Percentiles rank a stretch among this genome's conserved stretches.
phyloP scores from a whole-genome alignment of 148 eudicot genomes.

The Beta vulgaris region DNA sequence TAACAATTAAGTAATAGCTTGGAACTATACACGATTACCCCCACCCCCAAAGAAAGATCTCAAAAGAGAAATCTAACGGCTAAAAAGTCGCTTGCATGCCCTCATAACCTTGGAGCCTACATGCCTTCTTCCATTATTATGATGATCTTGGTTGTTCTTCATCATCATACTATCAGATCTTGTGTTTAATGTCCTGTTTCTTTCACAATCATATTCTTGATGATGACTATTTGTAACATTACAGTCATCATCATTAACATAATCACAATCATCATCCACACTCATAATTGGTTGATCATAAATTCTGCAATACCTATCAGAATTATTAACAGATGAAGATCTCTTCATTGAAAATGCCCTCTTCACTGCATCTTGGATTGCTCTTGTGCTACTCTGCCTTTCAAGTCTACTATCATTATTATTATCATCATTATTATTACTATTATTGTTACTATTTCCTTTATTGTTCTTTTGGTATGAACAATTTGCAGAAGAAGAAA shows the following conservation, averaged over 20 bases:
- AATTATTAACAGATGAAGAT: slow-evolving; percentile 29
- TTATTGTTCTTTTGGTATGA: slow-evolving; percentile 19
- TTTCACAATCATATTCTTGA: slow-evolving; percentile 10
- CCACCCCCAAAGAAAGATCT: background rate
- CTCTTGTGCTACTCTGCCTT: slow-evolving; percentile 31
- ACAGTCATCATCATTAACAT: background rate
- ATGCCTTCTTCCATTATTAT: slow-evolving; percentile 17
- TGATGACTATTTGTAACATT: background rate
- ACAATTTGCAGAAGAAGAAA: slow-evolving; percentile 20
- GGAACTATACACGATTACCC: slow-evolving; percentile 6
- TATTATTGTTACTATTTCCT: background rate
- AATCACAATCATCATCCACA: slow-evolving; percentile 9
- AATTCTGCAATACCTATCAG: slow-evolving; percentile 31
- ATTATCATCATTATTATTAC: background rate
- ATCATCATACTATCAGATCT: slow-evolving; percentile 13
- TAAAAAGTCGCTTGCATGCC: slow-evolving; percentile 33
- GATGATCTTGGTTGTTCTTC: slow-evolving; percentile 11
- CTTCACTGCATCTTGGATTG: slow-evolving; percentile 29
- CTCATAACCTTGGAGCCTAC: slow-evolving; percentile 34
- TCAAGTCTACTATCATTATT: slow-evolving; percentile 7
- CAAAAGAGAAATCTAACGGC: slow-evolving; percentile 22
- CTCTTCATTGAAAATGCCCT: slow-evolving; percentile 31
- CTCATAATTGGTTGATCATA: slow-evolving; percentile 29
- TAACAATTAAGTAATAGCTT: background rate
- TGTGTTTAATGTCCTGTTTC: slow-evolving; percentile 20